These are phyloP conservation scores for Arthrinium puccinioides DNA, from an alignment of 2,329 filamentous ascomycete species.

Conservation along the genomic window DNA sequence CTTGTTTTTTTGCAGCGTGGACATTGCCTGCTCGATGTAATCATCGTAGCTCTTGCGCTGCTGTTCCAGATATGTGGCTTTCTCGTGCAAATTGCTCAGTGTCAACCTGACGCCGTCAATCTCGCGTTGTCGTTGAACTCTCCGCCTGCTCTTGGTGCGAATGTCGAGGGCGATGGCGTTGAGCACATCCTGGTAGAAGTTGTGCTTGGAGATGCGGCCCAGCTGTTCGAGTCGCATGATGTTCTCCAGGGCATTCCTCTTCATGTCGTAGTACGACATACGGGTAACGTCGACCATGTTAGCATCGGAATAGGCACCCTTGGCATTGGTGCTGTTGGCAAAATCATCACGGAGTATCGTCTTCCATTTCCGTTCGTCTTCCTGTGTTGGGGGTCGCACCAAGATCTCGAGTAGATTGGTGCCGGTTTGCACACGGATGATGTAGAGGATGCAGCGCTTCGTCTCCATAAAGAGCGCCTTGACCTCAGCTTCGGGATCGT, in stretches of 20 bases:
- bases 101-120: conserved; percentile 77
- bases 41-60: conserved; percentile 98
- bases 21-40: conserved; percentile 98
- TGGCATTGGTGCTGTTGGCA: conserved; percentile 56
- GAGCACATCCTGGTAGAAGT: conserved; percentile 95
- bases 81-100: conserved; percentile 68
- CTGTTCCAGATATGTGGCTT: conserved; percentile 87
- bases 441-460: conserved; percentile 93
- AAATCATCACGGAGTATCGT: conserved; percentile 77
- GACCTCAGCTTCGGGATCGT: conserved; percentile 87
- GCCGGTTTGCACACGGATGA: conserved; percentile 92
- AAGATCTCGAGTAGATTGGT: conserved; percentile 91
- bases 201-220: conserved; percentile 81
- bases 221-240: conserved; percentile 82
- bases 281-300: conserved; percentile 85
- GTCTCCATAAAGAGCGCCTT: conserved; percentile 97
- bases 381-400: conserved; percentile 76
- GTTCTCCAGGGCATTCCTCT: conserved; percentile 88
- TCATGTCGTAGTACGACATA: conserved; percentile 87
- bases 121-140: conserved; percentile 87
- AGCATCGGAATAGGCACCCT: conserved; percentile 81
- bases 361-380: conserved; percentile 88
- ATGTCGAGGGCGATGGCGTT: conserved; percentile 97
- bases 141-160: conserved; percentile 87
- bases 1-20: conserved; percentile 94